Evolutionary conservation across 352 stramenopile genomes (phyloP), one percentile per base, ranked within the genome.

Genomic region (Globisporangium nodosum): DNA sequence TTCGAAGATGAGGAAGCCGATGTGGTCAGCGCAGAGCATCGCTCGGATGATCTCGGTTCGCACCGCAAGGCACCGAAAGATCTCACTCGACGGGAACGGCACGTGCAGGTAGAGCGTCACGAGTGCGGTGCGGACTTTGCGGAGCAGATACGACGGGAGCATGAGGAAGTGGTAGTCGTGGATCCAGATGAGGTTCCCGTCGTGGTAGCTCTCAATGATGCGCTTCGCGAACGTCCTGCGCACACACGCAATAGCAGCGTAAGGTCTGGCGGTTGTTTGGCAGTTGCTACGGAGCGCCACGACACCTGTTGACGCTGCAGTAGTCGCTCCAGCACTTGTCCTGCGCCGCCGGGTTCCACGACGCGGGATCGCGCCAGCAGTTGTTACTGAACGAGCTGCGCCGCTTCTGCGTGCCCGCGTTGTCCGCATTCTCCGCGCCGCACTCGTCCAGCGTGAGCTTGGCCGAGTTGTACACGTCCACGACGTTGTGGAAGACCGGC

Each of bases 81-180:
- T 98, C 70, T 99, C 97, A 15, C 91, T 98, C 24, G 90, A 98
- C 18, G 97, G 97, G 61, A 99, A 99, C 52, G 97, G 97, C 8
- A 97, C 97, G 65, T 99, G 97, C 20, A 99, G 70, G 72, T 99
- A 99, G 48, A 98, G 87, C 6, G 96, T 97, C 65, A 99, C 91
- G 60, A 97, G 90, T 20, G 96, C 94, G 27, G 87, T 95, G 0
- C 75, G 70, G 39, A 98, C 78, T 18, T 91, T 84, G 30, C 96
- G 80, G 24, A 96, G 88, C 43, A 99, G 71, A 58, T 98, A 99
- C 6, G 89, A 98, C 12, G 97, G 97, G 40, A 99, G 74, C 66
- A 99, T 96, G 58, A 99, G 81, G 40, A 99, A 87, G 73, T 99
- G 96, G 64, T 98, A 99, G 53, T 97, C 97, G 68, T 99, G 96